Evolutionary conservation across 2,329 filamentous ascomycete species (phyloP).

Genomic region (Amauroascus niger): DNA sequence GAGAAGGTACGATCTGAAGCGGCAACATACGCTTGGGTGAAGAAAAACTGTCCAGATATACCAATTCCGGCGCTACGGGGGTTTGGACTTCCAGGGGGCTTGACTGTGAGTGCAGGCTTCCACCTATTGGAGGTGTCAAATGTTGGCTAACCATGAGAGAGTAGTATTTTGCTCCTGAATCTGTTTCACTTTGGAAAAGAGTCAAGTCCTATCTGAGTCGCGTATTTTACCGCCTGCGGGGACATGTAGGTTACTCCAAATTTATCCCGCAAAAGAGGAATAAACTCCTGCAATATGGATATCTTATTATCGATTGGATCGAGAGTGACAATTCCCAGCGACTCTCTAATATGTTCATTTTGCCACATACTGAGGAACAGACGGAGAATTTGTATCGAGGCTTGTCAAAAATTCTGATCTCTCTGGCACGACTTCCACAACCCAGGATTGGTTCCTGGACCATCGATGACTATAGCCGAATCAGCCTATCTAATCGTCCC

Average conservation of each 20-base stretch:
- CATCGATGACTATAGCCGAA: constrained; percentile 18
- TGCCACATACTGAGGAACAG: constrained; percentile 15
- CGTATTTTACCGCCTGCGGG: constrained; percentile 1
- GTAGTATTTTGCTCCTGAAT: constrained; percentile 13
- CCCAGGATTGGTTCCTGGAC: constrained; percentile 22
- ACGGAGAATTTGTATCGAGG: constrained; percentile 18
- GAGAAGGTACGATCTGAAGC: constrained; percentile 21
- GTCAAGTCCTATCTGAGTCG: constrained; percentile 11
- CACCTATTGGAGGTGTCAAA: neutral
- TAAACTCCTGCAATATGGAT: constrained; percentile 9
- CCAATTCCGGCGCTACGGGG: constrained; percentile 18
- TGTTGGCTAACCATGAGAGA: neutral
- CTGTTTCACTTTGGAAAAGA: constrained; percentile 12
- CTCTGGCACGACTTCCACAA: constrained; percentile 15
- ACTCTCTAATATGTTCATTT: constrained; percentile 11
- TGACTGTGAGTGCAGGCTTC: constrained; percentile 12
- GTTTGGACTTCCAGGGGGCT: constrained; percentile 20
- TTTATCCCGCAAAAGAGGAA: constrained; percentile 12
- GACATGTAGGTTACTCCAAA: neutral
- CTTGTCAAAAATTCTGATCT: constrained; percentile 17
- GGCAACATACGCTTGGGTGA: constrained; percentile 19
- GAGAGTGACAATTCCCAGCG: constrained; percentile 1
- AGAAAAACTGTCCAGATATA: constrained; percentile 19
- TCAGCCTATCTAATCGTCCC: constrained; percentile 20
- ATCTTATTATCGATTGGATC: constrained; percentile 16